Evolutionary conservation across 305 asterid species (phyloP), one percentile per base, ranked within the genome.

Genomic region (Fraxinus sp.): DNA sequence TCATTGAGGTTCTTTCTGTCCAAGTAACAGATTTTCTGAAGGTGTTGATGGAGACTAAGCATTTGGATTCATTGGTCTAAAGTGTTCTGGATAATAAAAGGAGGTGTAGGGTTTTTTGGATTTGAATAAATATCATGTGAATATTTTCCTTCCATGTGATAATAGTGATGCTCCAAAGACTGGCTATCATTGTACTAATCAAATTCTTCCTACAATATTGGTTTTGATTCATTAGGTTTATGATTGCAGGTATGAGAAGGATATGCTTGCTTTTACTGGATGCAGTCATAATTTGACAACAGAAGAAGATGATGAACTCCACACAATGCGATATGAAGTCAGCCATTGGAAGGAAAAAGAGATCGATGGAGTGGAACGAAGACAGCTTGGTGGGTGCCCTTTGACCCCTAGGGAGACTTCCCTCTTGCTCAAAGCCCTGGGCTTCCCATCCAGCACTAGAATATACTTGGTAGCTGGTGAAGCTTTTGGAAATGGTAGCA

Each of bases 311-410:
- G 94, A 91, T 3, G 99, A 96, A 83, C 97, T 96, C 81, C 90
- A 87, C 0, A 91, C 80, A 83, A 94, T 96, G 99, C 89, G 99
- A 5, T 87, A 92, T 79, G 98, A 96, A 83, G 98, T 93, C 71
- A 84, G 91, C 89, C 99, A 96, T 89, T 96, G 99, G 99, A 96
- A 96, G 93, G 99, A 94, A 88, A 96, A 96, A 87, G 99, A 96
- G 79, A 94, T 94, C 7, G 98, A 96, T 52, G 95, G 97, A 22
- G 85, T 82, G 18, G 99, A 94, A 84, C 92, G 87, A 87, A 90
- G 99, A 86, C 87, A 82, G 85, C 91, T 92, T 1, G 99, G 98
- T 52, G 99, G 98, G 68, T 96, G 98, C 90, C 99, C 99, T 24
- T 81, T 93, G 91, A 92, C 99, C 72, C 99, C 99, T 20, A 88